phyloP scores from a whole-genome alignment of 2,329 filamentous ascomycete genomes.

The Tympanopsis confertula region DNA sequence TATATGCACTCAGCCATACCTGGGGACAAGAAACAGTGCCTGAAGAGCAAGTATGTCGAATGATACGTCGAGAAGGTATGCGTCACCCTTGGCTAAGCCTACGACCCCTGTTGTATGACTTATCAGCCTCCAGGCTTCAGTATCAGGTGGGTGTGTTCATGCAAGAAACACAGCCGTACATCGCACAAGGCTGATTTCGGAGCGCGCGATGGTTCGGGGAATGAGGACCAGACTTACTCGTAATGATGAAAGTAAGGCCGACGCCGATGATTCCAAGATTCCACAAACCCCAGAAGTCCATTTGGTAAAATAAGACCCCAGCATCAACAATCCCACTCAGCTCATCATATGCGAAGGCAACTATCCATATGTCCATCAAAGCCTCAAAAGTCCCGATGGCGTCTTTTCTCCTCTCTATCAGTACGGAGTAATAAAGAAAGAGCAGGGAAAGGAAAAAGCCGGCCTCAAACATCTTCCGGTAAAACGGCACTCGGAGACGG shows the following conservation, averaged over 20 bases:
- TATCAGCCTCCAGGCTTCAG: too few relatives aligned
- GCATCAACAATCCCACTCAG: constrained; percentile 50
- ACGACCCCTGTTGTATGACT: constrained; percentile 40
- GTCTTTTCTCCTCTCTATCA: constrained; percentile 41
- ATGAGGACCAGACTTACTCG: constrained; percentile 43
- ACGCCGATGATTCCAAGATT: constrained; percentile 44
- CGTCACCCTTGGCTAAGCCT: constrained; percentile 37
- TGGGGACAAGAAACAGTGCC: constrained; percentile 52
- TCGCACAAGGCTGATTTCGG: not conserved
- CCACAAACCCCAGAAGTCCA: constrained; percentile 51
- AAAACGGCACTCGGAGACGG: constrained; percentile 59
- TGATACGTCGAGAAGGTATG: constrained; percentile 42
- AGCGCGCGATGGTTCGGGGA: too few relatives aligned
- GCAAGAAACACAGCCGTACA: not conserved
- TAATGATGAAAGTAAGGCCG: constrained; percentile 43
- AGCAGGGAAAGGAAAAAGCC: constrained; percentile 59
- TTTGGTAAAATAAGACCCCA: constrained; percentile 49
- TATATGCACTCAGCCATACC: not conserved
- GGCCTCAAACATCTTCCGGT: constrained; percentile 63
- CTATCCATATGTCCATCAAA: constrained; percentile 54
- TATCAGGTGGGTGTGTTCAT: not conserved
- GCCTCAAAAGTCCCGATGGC: constrained; percentile 42
- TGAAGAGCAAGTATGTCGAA: constrained; percentile 59
- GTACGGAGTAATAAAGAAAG: constrained; percentile 51
- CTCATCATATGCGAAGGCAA: constrained; percentile 55